Percentiles rank a stretch among this genome's conserved stretches.
Conservation (phyloP, 805 yeast genomes). For the Blastobotrys muscicola region DNA sequence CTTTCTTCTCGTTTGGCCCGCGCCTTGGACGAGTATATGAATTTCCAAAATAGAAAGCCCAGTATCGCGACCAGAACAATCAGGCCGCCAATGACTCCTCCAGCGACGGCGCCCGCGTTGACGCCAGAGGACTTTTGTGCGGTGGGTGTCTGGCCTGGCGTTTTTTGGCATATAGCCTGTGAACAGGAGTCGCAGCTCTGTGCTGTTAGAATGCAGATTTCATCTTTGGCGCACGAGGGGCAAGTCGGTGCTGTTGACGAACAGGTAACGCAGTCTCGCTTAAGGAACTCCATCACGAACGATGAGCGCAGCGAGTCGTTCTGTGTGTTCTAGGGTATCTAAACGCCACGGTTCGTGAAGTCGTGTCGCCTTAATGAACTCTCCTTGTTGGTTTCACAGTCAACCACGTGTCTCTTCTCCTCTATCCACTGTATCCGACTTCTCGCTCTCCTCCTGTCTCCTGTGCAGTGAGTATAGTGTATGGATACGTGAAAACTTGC, state of each 20-base stretch:
- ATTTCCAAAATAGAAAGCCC: conserved; percentile 30
- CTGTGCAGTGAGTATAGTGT: too few relatives aligned
- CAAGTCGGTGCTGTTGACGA: conserved; percentile 33
- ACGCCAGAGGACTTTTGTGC: conserved; percentile 15
- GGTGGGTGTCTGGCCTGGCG: conserved; percentile 14
- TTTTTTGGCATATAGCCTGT: conserved; percentile 38
- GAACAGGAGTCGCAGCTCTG: conserved; percentile 55
- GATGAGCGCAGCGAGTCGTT: background rate
- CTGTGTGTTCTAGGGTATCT: background rate
- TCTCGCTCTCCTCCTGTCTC: too few relatives aligned
- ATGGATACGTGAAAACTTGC: too few relatives aligned
- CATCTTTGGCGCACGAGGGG: conserved; percentile 44
- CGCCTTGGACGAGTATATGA: conserved; percentile 31
- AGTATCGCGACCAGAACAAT: conserved; percentile 35
- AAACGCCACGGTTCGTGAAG: too few relatives aligned
- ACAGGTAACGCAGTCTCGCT: conserved; percentile 26
- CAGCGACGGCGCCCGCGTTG: conserved; percentile 53
- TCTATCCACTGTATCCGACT: too few relatives aligned
- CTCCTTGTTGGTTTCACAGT: too few relatives aligned
- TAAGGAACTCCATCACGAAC: background rate
- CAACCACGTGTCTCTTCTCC: background rate
- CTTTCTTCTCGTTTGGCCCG: conserved; percentile 25
- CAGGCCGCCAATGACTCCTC: conserved; percentile 62
- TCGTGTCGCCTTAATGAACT: too few relatives aligned
- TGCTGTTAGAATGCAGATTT: conserved; percentile 45